These are phyloP conservation scores for Cadophora malorum DNA, from an alignment of 2,329 filamentous ascomycete genomes.

Conservation along the genomic window DNA sequence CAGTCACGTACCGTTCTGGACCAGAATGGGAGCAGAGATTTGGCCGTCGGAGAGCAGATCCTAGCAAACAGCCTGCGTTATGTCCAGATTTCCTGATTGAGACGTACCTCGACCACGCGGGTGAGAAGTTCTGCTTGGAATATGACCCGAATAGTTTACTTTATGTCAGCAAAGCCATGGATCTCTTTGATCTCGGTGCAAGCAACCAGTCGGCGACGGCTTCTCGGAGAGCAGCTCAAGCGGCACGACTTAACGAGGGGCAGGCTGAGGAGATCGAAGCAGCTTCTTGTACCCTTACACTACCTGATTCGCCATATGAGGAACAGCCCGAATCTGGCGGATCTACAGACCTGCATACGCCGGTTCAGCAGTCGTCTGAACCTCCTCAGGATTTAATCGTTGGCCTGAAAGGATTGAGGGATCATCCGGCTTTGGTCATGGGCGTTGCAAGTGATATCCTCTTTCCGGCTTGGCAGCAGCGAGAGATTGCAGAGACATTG, in stretches of 20 bases:
- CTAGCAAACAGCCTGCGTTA: conserved; percentile 85
- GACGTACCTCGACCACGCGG: conserved; percentile 96
- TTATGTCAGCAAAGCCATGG: conserved; percentile 99
- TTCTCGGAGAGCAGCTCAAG: conserved; percentile 66
- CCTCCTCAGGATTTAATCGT: conserved; percentile 81
- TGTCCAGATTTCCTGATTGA: conserved; percentile 98
- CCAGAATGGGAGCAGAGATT: conserved; percentile 98
- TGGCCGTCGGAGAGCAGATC: conserved; percentile 83
- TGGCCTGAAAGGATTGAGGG: conserved; percentile 73
- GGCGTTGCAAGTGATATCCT: conserved; percentile 95
- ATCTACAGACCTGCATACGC: conserved; percentile 46
- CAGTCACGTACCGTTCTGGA: conserved; percentile 94
- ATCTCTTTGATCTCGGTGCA: conserved; percentile 88
- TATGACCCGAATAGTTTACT: conserved; percentile 96
- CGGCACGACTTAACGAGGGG: conserved; percentile 59
- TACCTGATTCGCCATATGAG: conserved; percentile 84
- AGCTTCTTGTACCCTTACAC: conserved; percentile 75
- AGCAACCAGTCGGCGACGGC: conserved; percentile 70
- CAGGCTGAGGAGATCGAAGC: conserved; percentile 43
- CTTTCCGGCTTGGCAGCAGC: conserved; percentile 98
- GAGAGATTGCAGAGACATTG: conserved; percentile 87
- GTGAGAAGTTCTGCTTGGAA: conserved; percentile 96
- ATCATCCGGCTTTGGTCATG: conserved; percentile 86
- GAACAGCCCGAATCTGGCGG: conserved; percentile 68
- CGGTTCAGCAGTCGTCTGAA: conserved; percentile 50